Percentiles rank a stretch among this genome's conserved stretches.
These are phyloP conservation scores for Trichoderma atroviride DNA, from an alignment of 2,329 filamentous ascomycete genomes.

Conservation along the genomic window DNA sequence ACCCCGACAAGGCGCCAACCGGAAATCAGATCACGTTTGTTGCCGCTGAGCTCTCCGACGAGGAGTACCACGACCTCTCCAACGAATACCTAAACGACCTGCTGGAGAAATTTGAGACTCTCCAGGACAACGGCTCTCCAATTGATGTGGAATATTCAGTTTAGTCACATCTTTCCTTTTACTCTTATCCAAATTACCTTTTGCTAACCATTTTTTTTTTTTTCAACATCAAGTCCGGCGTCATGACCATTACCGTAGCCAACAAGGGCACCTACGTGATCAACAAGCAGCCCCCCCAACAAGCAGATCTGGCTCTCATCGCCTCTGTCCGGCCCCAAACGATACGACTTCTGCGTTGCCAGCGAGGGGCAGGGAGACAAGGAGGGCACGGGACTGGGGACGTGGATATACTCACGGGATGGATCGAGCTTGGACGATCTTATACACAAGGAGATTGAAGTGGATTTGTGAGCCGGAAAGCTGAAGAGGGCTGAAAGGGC, in stretches of 20 bases:
- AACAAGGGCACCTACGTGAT: constrained; percentile 82
- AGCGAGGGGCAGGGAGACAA: constrained; percentile 74
- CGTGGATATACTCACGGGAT: constrained; percentile 89
- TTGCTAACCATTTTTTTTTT: constrained; percentile 23
- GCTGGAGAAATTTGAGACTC: constrained; percentile 65
- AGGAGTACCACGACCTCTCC: constrained; percentile 75
- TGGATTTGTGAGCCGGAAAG: constrained; percentile 53
- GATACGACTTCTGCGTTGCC: constrained; percentile 83
- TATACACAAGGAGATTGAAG: constrained; percentile 73
- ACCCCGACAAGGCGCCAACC: constrained; percentile 52
- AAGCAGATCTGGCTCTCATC: constrained; percentile 97
- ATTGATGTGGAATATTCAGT: constrained; percentile 91
- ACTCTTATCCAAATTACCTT: background rate
- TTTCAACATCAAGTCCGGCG: constrained; percentile 68
- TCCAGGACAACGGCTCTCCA: constrained; percentile 72
- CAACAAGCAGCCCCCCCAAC: constrained; percentile 96
- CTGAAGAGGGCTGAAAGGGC: background rate
- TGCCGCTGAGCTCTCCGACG: constrained; percentile 66
- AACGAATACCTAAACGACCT: constrained; percentile 71
- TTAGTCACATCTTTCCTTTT: constrained; percentile 38
- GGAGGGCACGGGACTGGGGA: constrained; percentile 70
- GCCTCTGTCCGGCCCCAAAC: constrained; percentile 86
- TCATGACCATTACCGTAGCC: constrained; percentile 74
- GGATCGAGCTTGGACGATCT: constrained; percentile 74
- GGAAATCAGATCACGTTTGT: constrained; percentile 45